A percentile compares a stretch with the other conserved stretches of the same genome.
Evolutionary conservation across 768 basidiomycete genomes (phyloP).

Genomic region (Boletus speciosus): DNA sequence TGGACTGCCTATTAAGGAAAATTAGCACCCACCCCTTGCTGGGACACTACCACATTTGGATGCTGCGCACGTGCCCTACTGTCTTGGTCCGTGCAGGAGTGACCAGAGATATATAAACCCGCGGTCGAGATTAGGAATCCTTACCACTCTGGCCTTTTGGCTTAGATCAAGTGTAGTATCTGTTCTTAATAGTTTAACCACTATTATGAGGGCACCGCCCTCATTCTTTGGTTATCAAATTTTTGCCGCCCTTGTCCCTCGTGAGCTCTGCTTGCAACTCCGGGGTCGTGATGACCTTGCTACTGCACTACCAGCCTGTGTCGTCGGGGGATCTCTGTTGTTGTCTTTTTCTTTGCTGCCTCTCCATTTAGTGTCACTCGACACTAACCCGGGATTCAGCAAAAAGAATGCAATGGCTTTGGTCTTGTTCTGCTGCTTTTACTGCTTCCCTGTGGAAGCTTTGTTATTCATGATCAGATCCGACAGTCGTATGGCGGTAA

Average conservation of each 20-base stretch:
- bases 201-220: slow-evolving; percentile 56
- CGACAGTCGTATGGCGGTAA: no score
- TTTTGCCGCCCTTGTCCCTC: slow-evolving; percentile 25
- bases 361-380: not conserved
- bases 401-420: slow-evolving; percentile 4
- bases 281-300: slow-evolving; percentile 37
- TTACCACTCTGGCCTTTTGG: slow-evolving; percentile 50
- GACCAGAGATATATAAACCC: slow-evolving; percentile 1
- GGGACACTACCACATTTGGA: not conserved
- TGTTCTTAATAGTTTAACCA: slow-evolving; percentile 63
- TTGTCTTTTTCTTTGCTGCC: slow-evolving; percentile 13
- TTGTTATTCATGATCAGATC: no score
- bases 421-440: no score
- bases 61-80: not conserved
- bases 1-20: no score
- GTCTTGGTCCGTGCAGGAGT: slow-evolving; percentile 10
- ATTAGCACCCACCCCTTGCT: no score
- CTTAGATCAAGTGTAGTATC: slow-evolving; percentile 79
- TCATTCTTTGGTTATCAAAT: slow-evolving; percentile 53
- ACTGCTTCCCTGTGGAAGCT: no score
- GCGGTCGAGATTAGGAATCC: slow-evolving; percentile 4
- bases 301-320: slow-evolving; percentile 45
- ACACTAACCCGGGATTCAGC: not conserved
- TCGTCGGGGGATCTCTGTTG: slow-evolving; percentile 51
- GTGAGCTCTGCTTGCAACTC: slow-evolving; percentile 43